These are phyloP conservation scores for Coniochaeta ligniaria DNA, from an alignment of 2,329 filamentous ascomycete species.

Conservation along the genomic window DNA sequence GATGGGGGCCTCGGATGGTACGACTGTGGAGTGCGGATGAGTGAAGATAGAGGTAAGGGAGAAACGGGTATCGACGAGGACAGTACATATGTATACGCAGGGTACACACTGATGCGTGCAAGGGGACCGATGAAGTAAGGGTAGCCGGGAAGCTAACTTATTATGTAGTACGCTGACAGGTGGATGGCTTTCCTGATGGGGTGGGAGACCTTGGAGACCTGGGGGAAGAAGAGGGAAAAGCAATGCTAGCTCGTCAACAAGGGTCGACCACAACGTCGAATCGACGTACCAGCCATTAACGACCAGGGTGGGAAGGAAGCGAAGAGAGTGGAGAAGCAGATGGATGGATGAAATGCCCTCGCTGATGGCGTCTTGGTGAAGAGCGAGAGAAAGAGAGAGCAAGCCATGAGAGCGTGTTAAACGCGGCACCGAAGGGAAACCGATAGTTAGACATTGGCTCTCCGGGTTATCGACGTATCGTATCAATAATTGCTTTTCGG, in stretches of 20 bases:
- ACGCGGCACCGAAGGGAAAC: neutral
- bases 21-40: slow-evolving; percentile 16
- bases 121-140: neutral
- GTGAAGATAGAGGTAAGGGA: slow-evolving; percentile 9
- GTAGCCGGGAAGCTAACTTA: neutral
- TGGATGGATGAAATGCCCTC: neutral
- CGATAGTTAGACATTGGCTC: neutral
- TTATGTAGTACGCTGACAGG: neutral
- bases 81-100: neutral
- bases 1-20: slow-evolving; percentile 21
- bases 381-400: neutral
- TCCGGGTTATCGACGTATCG: neutral
- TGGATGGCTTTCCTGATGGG: neutral
- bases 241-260: neutral
- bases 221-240: neutral
- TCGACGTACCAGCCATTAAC: neutral
- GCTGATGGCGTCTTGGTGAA: neutral
- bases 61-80: neutral
- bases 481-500: neutral
- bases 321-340: neutral
- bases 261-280: neutral
- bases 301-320: neutral
- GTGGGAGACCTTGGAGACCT: neutral
- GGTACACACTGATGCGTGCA: neutral
- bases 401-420: neutral